These are phyloP conservation scores for Lactuca saligna DNA, from an alignment of 129 eudicot genomes.

Conservation along the genomic window DNA sequence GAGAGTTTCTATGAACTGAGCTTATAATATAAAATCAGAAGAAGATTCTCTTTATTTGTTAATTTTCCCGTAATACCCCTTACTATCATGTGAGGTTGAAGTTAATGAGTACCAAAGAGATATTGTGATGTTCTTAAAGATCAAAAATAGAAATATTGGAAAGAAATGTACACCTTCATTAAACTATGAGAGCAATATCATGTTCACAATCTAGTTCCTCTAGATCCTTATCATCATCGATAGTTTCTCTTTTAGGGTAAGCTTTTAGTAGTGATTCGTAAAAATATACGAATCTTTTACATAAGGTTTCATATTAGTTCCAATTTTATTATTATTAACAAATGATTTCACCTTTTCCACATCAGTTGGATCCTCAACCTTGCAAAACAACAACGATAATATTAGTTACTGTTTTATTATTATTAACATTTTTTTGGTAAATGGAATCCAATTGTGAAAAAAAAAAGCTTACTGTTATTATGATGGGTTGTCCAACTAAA, in stretches of 20 bases:
- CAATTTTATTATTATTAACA: conserved; percentile 41
- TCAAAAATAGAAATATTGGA: not conserved
- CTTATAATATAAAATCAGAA: too few species aligned
- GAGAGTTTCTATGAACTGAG: too few species aligned
- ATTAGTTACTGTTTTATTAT: not conserved
- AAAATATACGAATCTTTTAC: conserved; percentile 79
- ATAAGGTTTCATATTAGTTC: conserved; percentile 78
- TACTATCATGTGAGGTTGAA: too few species aligned
- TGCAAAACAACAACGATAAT: conserved; percentile 39
- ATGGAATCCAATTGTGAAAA: not conserved
- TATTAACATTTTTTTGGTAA: not conserved
- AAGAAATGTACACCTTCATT: conserved; percentile 70
- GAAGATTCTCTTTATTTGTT: too few species aligned
- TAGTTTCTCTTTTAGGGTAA: conserved; percentile 49
- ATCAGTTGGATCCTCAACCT: conserved; percentile 94
- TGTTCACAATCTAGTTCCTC: conserved; percentile 88
- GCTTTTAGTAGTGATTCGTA: conserved; percentile 85
- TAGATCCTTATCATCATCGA: conserved; percentile 77
- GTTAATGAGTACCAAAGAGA: too few species aligned
- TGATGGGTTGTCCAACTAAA: conserved; percentile 86
- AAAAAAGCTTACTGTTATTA: conserved; percentile 73
- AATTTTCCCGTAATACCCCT: too few species aligned
- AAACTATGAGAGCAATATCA: conserved; percentile 84
- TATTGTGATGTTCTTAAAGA: conserved; percentile 7
- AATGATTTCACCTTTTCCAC: conserved; percentile 61